Conservation (phyloP, 2,329 filamentous ascomycete species). For the Sphaerulina populicola region DNA sequence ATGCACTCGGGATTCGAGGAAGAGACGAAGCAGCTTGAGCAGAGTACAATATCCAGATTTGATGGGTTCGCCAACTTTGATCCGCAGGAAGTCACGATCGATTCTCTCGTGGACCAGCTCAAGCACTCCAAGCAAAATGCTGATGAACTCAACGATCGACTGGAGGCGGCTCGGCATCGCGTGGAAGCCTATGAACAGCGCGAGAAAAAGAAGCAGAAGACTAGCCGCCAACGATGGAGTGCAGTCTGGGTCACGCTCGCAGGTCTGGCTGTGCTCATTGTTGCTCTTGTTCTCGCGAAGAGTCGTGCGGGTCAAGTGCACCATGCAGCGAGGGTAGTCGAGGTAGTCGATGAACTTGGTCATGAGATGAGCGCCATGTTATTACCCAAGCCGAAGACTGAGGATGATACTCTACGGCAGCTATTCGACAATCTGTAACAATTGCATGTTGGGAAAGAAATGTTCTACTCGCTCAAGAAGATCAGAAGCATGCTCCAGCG, state of each 20-base stretch:
- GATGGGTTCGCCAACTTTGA: slow-evolving; percentile 55
- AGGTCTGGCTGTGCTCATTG: slow-evolving; percentile 20
- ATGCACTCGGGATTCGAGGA: slow-evolving; percentile 43
- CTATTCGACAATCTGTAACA: slow-evolving; percentile 28
- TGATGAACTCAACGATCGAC: slow-evolving; percentile 51
- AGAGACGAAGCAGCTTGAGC: slow-evolving; percentile 52
- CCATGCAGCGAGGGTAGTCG: slow-evolving; percentile 15
- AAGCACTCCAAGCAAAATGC: slow-evolving; percentile 53
- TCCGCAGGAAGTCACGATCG: slow-evolving; percentile 56
- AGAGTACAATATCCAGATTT: slow-evolving; percentile 54
- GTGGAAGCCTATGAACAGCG: slow-evolving; percentile 61
- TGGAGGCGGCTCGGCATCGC: slow-evolving; percentile 55
- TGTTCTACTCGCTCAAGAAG: no score
- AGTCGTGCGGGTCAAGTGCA: slow-evolving; percentile 22
- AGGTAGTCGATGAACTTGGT: slow-evolving; percentile 17
- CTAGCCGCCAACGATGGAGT: slow-evolving; percentile 35
- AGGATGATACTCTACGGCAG: slow-evolving; percentile 25
- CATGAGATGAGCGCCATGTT: slow-evolving; percentile 18
- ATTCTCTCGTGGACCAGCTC: slow-evolving; percentile 54
- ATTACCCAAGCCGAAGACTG: slow-evolving; percentile 17
- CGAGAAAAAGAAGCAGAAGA: slow-evolving; percentile 61
- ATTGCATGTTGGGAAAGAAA: background rate
- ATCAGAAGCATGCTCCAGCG: no score
- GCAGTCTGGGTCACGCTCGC: slow-evolving; percentile 25
- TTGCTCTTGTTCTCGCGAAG: slow-evolving; percentile 24